Percentiles rank a stretch among this genome's conserved stretches.
These are phyloP conservation scores for Trypanosoma mega DNA, from an alignment of 208 protist species.

Conservation along the genomic window DNA sequence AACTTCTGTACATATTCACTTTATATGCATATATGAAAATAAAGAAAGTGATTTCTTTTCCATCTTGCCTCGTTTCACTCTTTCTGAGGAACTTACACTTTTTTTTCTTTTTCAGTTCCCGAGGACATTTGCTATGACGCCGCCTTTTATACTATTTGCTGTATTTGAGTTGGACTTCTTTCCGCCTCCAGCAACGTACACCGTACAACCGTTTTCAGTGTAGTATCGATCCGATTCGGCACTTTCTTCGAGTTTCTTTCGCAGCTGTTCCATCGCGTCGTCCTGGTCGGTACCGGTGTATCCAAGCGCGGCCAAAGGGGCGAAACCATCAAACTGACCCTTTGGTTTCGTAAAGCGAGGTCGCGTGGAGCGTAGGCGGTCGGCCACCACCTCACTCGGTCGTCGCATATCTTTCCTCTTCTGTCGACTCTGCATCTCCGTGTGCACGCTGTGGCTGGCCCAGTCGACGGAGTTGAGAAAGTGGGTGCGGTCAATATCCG, in stretches of 20 bases:
- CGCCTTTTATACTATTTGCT: slow-evolving; percentile 14
- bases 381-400: slow-evolving; percentile 4
- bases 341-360: slow-evolving; percentile 72
- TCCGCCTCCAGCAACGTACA: slow-evolving; percentile 57
- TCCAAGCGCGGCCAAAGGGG: slow-evolving; percentile 53
- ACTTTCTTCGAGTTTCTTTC: slow-evolving; percentile 41
- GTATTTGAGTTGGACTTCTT: slow-evolving; percentile 20
- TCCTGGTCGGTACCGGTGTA: slow-evolving; percentile 38
- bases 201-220: slow-evolving; percentile 69
- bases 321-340: slow-evolving; percentile 84
- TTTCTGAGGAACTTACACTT: too few relatives aligned
- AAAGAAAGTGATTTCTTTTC: neutral
- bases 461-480: slow-evolving; percentile 70
- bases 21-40: slow-evolving; percentile 5
- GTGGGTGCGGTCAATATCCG: slow-evolving; percentile 51
- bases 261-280: slow-evolving; percentile 58
- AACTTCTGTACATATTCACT: neutral
- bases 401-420: slow-evolving; percentile 12
- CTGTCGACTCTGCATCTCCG: slow-evolving; percentile 38
- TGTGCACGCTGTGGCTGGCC: slow-evolving; percentile 45
- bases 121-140: slow-evolving; percentile 25
- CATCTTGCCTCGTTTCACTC: too few relatives aligned
- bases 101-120: slow-evolving; percentile 5
- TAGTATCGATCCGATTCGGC: slow-evolving; percentile 61
- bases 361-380: neutral